These are phyloP conservation scores for Flagelloscypha sp. DNA, from an alignment of 768 basidiomycete species.

Conservation along the genomic window DNA sequence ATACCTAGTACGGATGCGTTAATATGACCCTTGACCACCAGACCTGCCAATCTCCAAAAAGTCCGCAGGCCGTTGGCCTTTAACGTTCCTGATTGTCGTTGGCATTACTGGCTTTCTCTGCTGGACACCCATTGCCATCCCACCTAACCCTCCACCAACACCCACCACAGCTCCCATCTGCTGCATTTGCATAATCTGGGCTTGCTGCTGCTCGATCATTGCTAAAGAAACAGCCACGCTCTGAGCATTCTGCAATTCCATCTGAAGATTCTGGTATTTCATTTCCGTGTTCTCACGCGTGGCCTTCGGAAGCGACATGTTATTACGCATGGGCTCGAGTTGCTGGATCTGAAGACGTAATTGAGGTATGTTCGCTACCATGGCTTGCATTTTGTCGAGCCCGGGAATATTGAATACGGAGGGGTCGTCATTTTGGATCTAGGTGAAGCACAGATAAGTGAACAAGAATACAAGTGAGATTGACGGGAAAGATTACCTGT, in stretches of 20 bases:
- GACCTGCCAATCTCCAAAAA: conserved; percentile 71
- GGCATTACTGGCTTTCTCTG: conserved; percentile 76
- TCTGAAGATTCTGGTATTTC: conserved; percentile 74
- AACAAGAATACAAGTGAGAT: neutral
- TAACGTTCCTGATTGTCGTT: conserved; percentile 70
- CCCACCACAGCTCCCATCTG: conserved; percentile 29
- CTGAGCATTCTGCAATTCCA: conserved; percentile 75
- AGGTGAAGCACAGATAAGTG: conserved; percentile 19
- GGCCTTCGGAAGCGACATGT: conserved; percentile 59
- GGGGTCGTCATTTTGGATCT: conserved; percentile 46
- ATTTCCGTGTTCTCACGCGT: conserved; percentile 76
- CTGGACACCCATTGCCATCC: conserved; percentile 48
- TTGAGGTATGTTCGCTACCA: conserved; percentile 70
- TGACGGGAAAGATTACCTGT: conserved; percentile 24
- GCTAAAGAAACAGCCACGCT: conserved; percentile 59
- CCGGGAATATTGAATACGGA: too few relatives aligned
- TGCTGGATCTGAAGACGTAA: conserved; percentile 83
- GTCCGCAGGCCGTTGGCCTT: conserved; percentile 78
- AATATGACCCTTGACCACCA: too few relatives aligned
- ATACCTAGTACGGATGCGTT: too few relatives aligned
- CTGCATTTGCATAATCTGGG: conserved; percentile 28
- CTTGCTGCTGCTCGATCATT: conserved; percentile 48
- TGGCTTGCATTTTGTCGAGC: conserved; percentile 66
- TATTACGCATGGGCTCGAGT: conserved; percentile 71
- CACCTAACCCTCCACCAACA: conserved; percentile 36